phyloP scores from a whole-genome alignment of 345 rosid genomes.

The Lepidium aucheri region DNA sequence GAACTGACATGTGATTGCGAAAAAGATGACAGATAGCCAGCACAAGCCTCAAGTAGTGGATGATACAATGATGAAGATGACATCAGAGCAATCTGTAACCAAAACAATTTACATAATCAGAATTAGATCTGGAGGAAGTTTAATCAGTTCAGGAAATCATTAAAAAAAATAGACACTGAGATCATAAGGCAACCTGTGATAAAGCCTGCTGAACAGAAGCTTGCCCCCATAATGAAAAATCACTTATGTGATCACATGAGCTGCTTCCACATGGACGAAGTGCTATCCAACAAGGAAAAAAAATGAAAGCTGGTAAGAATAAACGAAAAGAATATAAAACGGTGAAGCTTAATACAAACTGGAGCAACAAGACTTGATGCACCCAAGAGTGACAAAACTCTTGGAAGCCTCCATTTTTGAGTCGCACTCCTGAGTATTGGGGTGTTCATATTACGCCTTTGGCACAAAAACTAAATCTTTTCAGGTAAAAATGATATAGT shows the following conservation, averaged over 20 bases:
- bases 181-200: constrained; percentile 46
- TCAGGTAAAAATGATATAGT: neutral
- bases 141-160: neutral
- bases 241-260: constrained; percentile 44
- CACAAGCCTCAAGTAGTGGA: constrained; percentile 63
- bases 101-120: constrained; percentile 16
- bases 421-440: neutral
- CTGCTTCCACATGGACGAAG: constrained; percentile 57
- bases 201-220: constrained; percentile 60
- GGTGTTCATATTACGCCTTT: neutral
- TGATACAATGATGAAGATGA: constrained; percentile 51
- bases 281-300: constrained; percentile 30
- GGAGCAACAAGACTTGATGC: neutral
- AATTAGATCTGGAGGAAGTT: neutral
- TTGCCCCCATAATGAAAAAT: constrained; percentile 69
- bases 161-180: neutral
- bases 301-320: constrained; percentile 7
- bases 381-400: neutral
- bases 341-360: neutral
- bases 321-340: neutral
- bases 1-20: constrained; percentile 73
- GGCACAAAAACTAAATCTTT: neutral
- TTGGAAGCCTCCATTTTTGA: neutral
- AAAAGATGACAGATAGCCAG: constrained; percentile 71
- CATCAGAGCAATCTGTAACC: constrained; percentile 63